phyloP scores from a whole-genome alignment of 2,329 filamentous ascomycete genomes.

The Cladosporium sp. region DNA sequence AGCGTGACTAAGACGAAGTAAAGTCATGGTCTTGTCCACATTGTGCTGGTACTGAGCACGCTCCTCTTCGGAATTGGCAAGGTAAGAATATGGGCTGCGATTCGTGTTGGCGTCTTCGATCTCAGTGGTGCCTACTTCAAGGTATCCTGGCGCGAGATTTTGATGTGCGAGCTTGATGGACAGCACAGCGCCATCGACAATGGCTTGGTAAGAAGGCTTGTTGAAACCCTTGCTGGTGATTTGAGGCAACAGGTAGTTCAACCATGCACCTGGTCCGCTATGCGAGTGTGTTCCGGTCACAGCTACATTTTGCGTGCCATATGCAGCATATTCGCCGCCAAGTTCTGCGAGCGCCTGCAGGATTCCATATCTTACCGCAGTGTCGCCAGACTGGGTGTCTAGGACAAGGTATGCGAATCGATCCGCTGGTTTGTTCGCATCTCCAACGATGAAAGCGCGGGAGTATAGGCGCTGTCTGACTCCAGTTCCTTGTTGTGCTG shows the following conservation, averaged over 20 bases:
- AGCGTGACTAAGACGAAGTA: constrained; percentile 65
- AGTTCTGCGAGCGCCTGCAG: constrained; percentile 66
- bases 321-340: constrained; percentile 69
- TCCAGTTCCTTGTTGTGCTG: constrained; percentile 76
- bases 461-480: constrained; percentile 84
- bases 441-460: constrained; percentile 80
- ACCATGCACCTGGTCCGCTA: constrained; percentile 84
- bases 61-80: constrained; percentile 77
- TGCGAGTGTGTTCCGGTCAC: constrained; percentile 92
- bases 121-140: constrained; percentile 66
- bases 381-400: constrained; percentile 84
- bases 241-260: constrained; percentile 90
- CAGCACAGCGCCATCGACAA: constrained; percentile 78
- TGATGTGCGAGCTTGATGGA: constrained; percentile 80
- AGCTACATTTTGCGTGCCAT: constrained; percentile 76
- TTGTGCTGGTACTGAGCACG: constrained; percentile 62
- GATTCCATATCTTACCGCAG: constrained; percentile 82
- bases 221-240: constrained; percentile 84
- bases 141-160: constrained; percentile 62
- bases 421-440: constrained; percentile 60
- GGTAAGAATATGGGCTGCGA: constrained; percentile 80
- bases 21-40: constrained; percentile 73
- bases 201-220: constrained; percentile 80
- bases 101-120: constrained; percentile 80
- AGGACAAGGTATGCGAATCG: constrained; percentile 84